Evolutionary conservation across 768 basidiomycete genomes (phyloP), one percentile per base, ranked within the genome.

Genomic region (Peribolospora baueri): DNA sequence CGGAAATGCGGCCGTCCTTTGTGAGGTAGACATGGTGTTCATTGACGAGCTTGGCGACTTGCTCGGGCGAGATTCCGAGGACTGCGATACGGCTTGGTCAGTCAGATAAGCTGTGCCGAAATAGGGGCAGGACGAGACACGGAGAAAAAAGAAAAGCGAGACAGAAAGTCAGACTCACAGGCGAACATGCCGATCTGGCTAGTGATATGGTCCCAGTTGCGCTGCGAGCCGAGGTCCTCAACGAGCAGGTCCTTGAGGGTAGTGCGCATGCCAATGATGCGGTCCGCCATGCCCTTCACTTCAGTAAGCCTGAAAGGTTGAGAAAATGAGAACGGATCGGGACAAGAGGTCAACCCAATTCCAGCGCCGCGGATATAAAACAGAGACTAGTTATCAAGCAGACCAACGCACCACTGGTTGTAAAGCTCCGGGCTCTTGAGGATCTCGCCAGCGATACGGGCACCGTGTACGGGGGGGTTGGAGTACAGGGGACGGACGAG

Each of bases 101-200:
- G 25, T 25, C 25, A 14, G 49, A 11, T 10, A 10, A 14, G 13
- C 39, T 7, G 8, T 8, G 8, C 9, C 3, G 2, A 2, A 9
- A 7, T n/a, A 49, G 13, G 37, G 47, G 0, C 7, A n/a, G 25
- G 9, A 10, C 43, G 46, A 51, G 3, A 7, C 3, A n/a, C 3
- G 13, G n/a, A 14, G 45, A 9, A 42, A 53, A 5, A 6, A 52
- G 52, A 59, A 60, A 61, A 64, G 13, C 57, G 52, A 59, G 64
- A 62, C 55, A 65, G 58, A 25, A 50, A 36, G 3, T 36, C 9
- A 8, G 42, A 55, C 50, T 63, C 73, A 57, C 66, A 86, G 79
- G 83, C 86, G 74, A 90, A 93, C 90, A 91, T 93, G 55, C 90
- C 91, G 68, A 97, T 97, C 73, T 97, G 93, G 53, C 78, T 76